Conservation (phyloP, 305 asterid genomes). For the Fraxinus floribunda region DNA sequence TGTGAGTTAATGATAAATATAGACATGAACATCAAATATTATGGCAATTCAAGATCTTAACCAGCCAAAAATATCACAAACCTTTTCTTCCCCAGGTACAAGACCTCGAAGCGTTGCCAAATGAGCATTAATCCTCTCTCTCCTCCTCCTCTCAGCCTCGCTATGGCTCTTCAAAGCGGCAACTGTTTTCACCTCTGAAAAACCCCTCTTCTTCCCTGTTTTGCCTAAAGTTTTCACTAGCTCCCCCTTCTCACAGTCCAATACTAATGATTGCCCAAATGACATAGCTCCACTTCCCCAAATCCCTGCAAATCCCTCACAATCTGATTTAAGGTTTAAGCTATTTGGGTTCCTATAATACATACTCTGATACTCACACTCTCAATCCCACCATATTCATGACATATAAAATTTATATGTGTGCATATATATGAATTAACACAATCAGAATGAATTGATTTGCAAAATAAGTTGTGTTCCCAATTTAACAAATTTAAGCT, state of each 20-base stretch:
- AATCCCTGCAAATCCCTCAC: slow-evolving; percentile 27
- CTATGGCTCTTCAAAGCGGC: slow-evolving; percentile 85
- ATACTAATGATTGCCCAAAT: slow-evolving; percentile 39
- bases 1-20: background rate
- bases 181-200: slow-evolving; percentile 43
- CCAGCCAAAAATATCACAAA: slow-evolving; percentile 24
- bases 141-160: slow-evolving; percentile 82
- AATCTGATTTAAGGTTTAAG: slow-evolving; percentile 20
- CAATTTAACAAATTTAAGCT: slow-evolving; percentile 12
- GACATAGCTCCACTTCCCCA: slow-evolving; percentile 36
- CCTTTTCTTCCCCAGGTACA: slow-evolving; percentile 69
- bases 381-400: background rate
- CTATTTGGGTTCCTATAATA: slow-evolving; percentile 30
- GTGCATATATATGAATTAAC: background rate
- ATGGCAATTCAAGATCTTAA: background rate
- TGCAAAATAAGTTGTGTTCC: slow-evolving; percentile 8
- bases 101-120: slow-evolving; percentile 58
- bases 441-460: slow-evolving; percentile 6
- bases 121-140: slow-evolving; percentile 82
- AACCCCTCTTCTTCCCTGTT: slow-evolving; percentile 39
- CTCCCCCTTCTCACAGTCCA: slow-evolving; percentile 59
- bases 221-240: slow-evolving; percentile 45
- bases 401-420: background rate
- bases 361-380: slow-evolving; percentile 18
- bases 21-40: background rate